A percentile compares a stretch with the other conserved stretches of the same genome.
Evolutionary conservation across 176 grass and related monocot species (phyloP).

Genomic region (Areca catechu): DNA sequence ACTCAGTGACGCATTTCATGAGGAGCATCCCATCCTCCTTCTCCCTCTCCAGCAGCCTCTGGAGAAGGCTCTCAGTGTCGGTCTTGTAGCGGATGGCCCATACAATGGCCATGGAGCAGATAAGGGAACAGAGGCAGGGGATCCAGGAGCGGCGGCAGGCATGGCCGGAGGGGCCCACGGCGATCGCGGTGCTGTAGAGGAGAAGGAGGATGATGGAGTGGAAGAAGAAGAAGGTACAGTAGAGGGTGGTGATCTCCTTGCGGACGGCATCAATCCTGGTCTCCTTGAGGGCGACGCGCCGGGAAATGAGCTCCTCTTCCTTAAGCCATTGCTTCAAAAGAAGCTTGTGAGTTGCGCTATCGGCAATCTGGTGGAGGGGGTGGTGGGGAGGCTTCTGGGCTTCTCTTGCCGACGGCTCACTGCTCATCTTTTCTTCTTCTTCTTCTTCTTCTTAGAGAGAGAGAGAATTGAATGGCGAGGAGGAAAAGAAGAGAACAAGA

Average conservation of each 20-base stretch:
- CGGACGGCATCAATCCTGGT: conserved; percentile 47
- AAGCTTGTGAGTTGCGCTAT: conserved; percentile 64
- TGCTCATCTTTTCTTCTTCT: background rate
- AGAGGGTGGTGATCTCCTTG: conserved; percentile 65
- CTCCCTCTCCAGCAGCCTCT: conserved; percentile 68
- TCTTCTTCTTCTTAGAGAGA: background rate
- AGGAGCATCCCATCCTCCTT: conserved; percentile 81
- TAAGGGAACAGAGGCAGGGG: conserved; percentile 61
- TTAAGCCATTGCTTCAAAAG: conserved; percentile 88
- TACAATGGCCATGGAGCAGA: conserved; percentile 56
- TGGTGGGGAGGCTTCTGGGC: conserved; percentile 11
- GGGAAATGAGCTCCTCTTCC: conserved; percentile 63
- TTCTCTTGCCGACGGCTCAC: background rate
- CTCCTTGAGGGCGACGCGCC: conserved; percentile 70
- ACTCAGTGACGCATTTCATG: conserved; percentile 49
- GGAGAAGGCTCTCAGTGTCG: conserved; percentile 51
- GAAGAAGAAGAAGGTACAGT: conserved; percentile 73
- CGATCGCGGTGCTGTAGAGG: conserved; percentile 32
- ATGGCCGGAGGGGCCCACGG: accelerated
- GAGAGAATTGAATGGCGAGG: no score
- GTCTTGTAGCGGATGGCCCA: conserved; percentile 91
- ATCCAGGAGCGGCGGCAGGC: conserved; percentile 65
- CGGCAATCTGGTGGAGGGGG: conserved; percentile 70
- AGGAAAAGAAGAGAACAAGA: no score
- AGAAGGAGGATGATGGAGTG: conserved; percentile 51